Conservation (phyloP, 495 filamentous ascomycete genomes). For the Gamarada debralockiae region DNA sequence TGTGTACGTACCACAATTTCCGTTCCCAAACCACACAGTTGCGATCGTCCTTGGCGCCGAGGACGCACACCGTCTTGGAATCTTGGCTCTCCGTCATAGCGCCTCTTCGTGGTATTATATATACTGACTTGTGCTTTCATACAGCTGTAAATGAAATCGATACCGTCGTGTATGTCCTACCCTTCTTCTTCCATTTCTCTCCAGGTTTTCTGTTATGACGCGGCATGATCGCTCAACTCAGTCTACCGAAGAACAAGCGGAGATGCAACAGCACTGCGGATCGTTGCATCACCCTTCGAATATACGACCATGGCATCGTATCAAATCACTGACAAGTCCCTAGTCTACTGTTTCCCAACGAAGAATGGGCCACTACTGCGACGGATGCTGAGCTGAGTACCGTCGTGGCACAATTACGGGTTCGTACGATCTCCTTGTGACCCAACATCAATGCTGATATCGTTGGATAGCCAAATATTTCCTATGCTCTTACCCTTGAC, state of each 20-base stretch:
- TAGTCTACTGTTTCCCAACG: constrained; percentile 20
- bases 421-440: constrained; percentile 8
- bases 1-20: background rate
- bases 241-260: too few species aligned
- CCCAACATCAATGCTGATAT: too few species aligned
- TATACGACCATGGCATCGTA: background rate
- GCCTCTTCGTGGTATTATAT: background rate
- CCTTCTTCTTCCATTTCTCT: background rate
- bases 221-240: too few species aligned
- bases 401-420: constrained; percentile 16
- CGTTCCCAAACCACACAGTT: background rate
- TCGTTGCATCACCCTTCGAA: too few species aligned
- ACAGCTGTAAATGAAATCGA: constrained; percentile 22
- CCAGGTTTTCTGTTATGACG: too few species aligned
- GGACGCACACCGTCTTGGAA: background rate
- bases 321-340: constrained; percentile 3
- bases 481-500: constrained; percentile 57
- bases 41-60: background rate
- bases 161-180: constrained; percentile 20
- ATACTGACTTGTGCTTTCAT: constrained; percentile 4
- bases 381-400: constrained; percentile 2
- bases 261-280: too few species aligned
- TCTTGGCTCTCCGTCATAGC: constrained; percentile 11
- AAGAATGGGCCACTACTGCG: constrained; percentile 17
- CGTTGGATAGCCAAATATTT: constrained; percentile 50